Conservation (phyloP, 257 asterid species). For the Fraxinus cuspidata region DNA sequence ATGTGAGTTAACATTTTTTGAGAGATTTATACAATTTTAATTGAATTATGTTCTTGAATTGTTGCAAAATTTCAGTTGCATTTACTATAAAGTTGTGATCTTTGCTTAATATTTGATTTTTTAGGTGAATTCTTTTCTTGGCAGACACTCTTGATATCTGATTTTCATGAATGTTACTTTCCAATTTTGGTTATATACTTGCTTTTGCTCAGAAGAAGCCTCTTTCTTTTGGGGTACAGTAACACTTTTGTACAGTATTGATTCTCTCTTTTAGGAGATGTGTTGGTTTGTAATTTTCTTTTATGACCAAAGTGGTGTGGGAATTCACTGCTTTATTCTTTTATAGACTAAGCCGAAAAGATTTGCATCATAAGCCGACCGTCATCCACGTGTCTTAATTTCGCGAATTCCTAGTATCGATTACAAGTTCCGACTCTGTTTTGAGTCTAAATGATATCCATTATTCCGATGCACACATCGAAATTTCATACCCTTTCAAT, state of each 20-base stretch:
- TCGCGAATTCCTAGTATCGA: slow-evolving; percentile 6
- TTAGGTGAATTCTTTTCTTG: slow-evolving; percentile 41
- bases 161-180: slow-evolving; percentile 27
- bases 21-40: neutral
- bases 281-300: slow-evolving; percentile 43
- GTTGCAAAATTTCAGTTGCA: slow-evolving; percentile 11
- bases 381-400: neutral
- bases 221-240: slow-evolving; percentile 30
- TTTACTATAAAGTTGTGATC: slow-evolving; percentile 23
- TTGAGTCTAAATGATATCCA: neutral
- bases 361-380: slow-evolving; percentile 35
- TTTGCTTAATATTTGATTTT: slow-evolving; percentile 23
- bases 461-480: neutral
- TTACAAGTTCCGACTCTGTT: neutral
- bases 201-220: slow-evolving; percentile 59
- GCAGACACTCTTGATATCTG: slow-evolving; percentile 35
- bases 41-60: slow-evolving; percentile 8
- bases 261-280: slow-evolving; percentile 41
- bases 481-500: neutral
- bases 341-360: slow-evolving; percentile 23
- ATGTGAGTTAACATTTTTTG: slow-evolving; percentile 50
- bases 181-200: slow-evolving; percentile 28
- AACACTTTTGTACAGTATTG: slow-evolving; percentile 35
- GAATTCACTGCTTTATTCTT: slow-evolving; percentile 46
- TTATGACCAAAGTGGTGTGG: slow-evolving; percentile 25